Percentiles rank a stretch among this genome's conserved stretches.
These are phyloP conservation scores for Neonectria sp. DNA, from an alignment of 2,329 filamentous ascomycete genomes.

Conservation along the genomic window DNA sequence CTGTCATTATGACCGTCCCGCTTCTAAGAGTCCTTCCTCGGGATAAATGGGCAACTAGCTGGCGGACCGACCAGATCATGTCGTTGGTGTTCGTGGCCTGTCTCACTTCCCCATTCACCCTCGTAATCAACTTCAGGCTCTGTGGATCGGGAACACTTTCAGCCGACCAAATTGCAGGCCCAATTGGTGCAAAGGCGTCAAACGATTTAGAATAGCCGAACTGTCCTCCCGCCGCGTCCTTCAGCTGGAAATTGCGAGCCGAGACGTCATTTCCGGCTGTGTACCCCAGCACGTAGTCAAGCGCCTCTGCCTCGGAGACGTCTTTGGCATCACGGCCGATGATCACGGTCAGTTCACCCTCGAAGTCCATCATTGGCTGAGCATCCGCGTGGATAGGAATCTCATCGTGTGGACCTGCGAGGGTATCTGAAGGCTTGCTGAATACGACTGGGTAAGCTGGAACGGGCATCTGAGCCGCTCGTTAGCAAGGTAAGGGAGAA, in stretches of 20 bases:
- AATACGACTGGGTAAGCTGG: conserved; percentile 23
- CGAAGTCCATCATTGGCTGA: conserved; percentile 55
- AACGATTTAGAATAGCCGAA: conserved; percentile 25
- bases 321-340: conserved; percentile 65
- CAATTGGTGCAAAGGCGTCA: conserved; percentile 22
- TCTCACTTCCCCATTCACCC: conserved; percentile 20
- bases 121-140: conserved; percentile 12
- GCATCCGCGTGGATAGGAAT: conserved; percentile 17
- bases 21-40: conserved; percentile 14
- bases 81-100: conserved; percentile 17
- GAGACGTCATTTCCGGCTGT: conserved; percentile 69
- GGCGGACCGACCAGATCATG: conserved; percentile 21
- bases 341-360: conserved; percentile 62
- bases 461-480: background rate
- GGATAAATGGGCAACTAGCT: conserved; percentile 20
- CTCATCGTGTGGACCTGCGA: conserved; percentile 14
- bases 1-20: conserved; percentile 27
- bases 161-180: conserved; percentile 13
- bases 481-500: background rate
- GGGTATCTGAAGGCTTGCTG: conserved; percentile 11
- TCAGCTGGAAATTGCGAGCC: conserved; percentile 23
- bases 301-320: conserved; percentile 59
- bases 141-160: conserved; percentile 10
- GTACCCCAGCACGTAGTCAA: conserved; percentile 67
- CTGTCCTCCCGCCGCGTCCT: conserved; percentile 18